Evolutionary conservation across 495 filamentous ascomycete species (phyloP).

Genomic region (Hyaloscypha variabilis): DNA sequence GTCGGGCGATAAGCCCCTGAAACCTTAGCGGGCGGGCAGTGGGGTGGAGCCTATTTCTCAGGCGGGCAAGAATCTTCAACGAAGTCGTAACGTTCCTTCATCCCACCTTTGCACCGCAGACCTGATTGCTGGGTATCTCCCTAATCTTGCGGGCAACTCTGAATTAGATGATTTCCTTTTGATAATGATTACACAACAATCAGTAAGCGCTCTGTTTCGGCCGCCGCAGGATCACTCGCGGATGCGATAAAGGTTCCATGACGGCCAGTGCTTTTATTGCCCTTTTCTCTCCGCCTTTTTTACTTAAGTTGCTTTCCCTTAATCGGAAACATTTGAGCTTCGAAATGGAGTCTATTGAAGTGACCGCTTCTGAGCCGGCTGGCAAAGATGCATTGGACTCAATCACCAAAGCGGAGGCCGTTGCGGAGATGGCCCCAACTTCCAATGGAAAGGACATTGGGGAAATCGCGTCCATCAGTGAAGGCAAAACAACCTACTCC

Average conservation of each 20-base stretch:
- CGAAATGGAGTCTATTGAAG: background rate
- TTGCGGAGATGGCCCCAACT: background rate
- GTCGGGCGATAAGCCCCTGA: background rate
- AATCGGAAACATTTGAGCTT: background rate
- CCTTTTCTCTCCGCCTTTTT: background rate
- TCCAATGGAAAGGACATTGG: background rate
- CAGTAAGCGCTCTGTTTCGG: background rate
- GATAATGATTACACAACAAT: background rate
- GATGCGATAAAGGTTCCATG: background rate
- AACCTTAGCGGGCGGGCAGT: background rate
- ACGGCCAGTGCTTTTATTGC: background rate
- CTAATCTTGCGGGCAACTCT: background rate
- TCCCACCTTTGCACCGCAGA: constrained; percentile 1
- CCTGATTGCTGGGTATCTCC: background rate
- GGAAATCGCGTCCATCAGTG: background rate
- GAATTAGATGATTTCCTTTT: background rate
- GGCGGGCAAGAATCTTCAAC: background rate
- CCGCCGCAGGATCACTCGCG: background rate
- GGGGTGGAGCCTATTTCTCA: background rate
- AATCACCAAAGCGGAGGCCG: background rate
- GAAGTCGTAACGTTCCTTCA: background rate
- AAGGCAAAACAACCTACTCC: constrained; percentile 34
- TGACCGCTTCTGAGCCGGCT: background rate
- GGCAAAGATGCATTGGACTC: background rate
- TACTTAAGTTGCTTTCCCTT: background rate